Conservation (phyloP, 129 eudicot genomes). For the Artemisia annua region DNA sequence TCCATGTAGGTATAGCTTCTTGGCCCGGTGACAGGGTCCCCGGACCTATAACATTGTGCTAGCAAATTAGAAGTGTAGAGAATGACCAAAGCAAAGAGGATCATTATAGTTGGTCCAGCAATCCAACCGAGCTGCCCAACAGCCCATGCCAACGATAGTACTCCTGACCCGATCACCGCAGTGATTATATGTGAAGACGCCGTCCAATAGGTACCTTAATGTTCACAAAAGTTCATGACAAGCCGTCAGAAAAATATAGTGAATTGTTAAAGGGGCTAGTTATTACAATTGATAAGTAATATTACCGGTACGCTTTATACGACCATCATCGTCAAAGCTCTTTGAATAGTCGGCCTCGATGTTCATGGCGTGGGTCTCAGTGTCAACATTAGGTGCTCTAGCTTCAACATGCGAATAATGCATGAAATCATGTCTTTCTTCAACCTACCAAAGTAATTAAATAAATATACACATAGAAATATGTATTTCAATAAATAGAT, state of each 20-base stretch:
- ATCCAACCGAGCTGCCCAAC: slow-evolving; percentile 80
- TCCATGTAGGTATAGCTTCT: slow-evolving; percentile 79
- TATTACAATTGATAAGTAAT: neutral
- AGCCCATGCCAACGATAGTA: slow-evolving; percentile 77
- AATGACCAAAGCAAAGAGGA: slow-evolving; percentile 52
- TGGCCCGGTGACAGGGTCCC: slow-evolving; percentile 62
- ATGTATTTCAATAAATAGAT: no score
- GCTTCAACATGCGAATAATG: slow-evolving; percentile 57
- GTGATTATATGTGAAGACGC: slow-evolving; percentile 69
- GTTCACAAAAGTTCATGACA: slow-evolving; percentile 12
- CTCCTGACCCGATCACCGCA: slow-evolving; percentile 85
- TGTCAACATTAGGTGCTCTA: slow-evolving; percentile 34
- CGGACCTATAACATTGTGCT: slow-evolving; percentile 61
- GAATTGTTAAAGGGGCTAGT: neutral
- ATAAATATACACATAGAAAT: neutral
- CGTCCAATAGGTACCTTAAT: slow-evolving; percentile 57
- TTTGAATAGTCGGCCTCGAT: slow-evolving; percentile 52
- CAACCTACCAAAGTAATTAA: slow-evolving; percentile 30
- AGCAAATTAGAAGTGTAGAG: slow-evolving; percentile 58
- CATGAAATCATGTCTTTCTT: slow-evolving; percentile 53
- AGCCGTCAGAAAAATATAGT: neutral
- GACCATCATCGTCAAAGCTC: slow-evolving; percentile 70
- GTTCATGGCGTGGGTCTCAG: slow-evolving; percentile 39
- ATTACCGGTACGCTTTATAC: slow-evolving; percentile 61
- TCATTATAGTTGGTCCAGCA: slow-evolving; percentile 57